Conservation (phyloP, 371 early-diverging fungal species). For the Mortierella sp. region DNA sequence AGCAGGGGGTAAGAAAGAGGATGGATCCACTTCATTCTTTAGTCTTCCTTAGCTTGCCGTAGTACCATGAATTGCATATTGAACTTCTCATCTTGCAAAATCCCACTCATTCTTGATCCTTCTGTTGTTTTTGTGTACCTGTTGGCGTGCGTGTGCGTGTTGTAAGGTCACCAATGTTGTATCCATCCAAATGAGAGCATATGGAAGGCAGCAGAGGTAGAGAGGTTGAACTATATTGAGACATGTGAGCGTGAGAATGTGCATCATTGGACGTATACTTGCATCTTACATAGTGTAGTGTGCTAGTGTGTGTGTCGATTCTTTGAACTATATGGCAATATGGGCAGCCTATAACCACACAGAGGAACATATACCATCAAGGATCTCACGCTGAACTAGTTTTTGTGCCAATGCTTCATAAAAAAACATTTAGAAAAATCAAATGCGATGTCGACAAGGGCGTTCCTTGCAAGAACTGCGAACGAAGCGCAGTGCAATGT, state of each 20-base stretch:
- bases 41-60: too few species aligned
- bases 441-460: conserved; percentile 54
- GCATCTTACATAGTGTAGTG: background rate
- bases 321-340: background rate
- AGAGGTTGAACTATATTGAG: background rate
- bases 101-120: too few species aligned
- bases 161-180: background rate
- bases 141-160: background rate
- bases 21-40: too few species aligned
- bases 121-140: background rate
- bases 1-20: background rate
- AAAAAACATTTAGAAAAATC: conserved; percentile 34
- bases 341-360: background rate
- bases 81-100: too few species aligned
- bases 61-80: too few species aligned
- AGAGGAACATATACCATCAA: background rate
- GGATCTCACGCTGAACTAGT: conserved; percentile 7
- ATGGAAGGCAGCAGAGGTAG: too few species aligned
- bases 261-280: background rate
- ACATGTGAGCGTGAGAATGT: background rate
- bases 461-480: conserved; percentile 49
- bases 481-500: conserved; percentile 43
- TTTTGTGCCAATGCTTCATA: background rate
- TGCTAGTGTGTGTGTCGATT: background rate
- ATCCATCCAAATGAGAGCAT: background rate